Base-by-base conservation (phyloP, 2,329 filamentous ascomycete species). In the Fusarium brevicatenulatum region DNA sequence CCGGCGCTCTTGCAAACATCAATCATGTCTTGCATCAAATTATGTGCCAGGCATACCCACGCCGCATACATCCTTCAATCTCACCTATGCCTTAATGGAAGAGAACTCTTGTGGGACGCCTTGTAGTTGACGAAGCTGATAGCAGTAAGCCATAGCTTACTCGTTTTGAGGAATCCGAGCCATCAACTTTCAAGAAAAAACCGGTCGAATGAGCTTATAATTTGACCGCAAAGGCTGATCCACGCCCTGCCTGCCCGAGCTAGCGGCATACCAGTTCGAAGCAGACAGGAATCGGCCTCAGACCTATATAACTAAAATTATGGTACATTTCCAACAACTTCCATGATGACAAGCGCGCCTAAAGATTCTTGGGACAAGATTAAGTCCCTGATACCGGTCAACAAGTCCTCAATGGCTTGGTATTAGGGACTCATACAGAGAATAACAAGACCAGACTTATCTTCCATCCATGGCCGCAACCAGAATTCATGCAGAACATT, bases 71-170 rank as follows among this genome's bases (percentile, higher is more conserved):
- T 5, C 66, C 68, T 4, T 54, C 64, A 5, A 42, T 57, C 3
- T 16, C 34, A 9, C 5, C 23, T 19, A 21, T 15, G 10, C 21
- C 5, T 6, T 2, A 3, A 2, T 65, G 40, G 54, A 67, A 69
- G 47, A 40, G 7, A 5, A 8, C 7, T 21, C 30, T 16, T 7
- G 59, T 65, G 11, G 2, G 7, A 9, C 65, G 59, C 3, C 5
- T 79, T 23, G 72, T 59, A 7, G 43, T 79, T 2, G 75, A 79
- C 21, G 73, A 78, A 18, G 77, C 75, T 10, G 74, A 61, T 12
- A 77, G 73, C 53, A 68, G 32, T n/a, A 28, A 19, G 37, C 34
- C 15, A 19, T 44, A 10, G 10, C 10, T 5, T 12, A 19, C 7
- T 16, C 10, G 16, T 9, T 44, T 46, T 18, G 5, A 46, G 18